These are phyloP conservation scores for Rutstroemia sp. DNA, from an alignment of 2,329 filamentous ascomycete genomes.

Conservation along the genomic window DNA sequence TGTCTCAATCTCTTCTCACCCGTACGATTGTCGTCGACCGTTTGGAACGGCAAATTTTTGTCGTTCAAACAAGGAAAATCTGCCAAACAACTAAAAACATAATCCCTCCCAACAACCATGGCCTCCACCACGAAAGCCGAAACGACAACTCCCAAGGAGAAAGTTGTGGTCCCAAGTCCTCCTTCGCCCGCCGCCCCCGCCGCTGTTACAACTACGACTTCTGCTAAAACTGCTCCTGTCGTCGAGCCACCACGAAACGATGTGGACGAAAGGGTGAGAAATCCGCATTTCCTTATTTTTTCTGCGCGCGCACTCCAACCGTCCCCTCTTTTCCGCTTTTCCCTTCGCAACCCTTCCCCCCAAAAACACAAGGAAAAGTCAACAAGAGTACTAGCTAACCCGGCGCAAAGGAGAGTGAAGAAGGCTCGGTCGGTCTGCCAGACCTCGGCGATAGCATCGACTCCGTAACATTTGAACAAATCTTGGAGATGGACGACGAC, in stretches of 20 bases:
- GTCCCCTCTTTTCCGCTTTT: too few relatives aligned
- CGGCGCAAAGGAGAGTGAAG: conserved; percentile 25
- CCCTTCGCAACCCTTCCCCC: too few relatives aligned
- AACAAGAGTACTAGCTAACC: conserved; percentile 5
- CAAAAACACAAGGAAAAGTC: not conserved
- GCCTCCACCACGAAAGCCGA: not conserved
- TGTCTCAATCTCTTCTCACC: not conserved
- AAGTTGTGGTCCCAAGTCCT: too few relatives aligned
- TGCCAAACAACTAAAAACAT: too few relatives aligned
- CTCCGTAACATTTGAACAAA: conserved; percentile 77
- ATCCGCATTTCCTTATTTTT: not conserved
- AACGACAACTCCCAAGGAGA: not conserved
- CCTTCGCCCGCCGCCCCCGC: too few relatives aligned
- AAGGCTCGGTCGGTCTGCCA: conserved; percentile 26
- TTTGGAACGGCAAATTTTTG: conserved; percentile 1
- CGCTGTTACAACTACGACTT: not conserved
- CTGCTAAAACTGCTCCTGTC: not conserved
- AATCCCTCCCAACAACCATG: not conserved
- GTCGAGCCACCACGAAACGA: conserved; percentile 1
- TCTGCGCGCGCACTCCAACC: not conserved
- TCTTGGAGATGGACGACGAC: conserved; percentile 96
- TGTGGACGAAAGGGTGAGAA: conserved; percentile 11
- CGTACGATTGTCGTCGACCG: not conserved
- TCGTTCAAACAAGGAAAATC: not conserved
- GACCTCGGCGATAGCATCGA: conserved; percentile 75